Base-by-base conservation (phyloP, 2,329 filamentous ascomycete species). In the Raffaelea arxii region DNA sequence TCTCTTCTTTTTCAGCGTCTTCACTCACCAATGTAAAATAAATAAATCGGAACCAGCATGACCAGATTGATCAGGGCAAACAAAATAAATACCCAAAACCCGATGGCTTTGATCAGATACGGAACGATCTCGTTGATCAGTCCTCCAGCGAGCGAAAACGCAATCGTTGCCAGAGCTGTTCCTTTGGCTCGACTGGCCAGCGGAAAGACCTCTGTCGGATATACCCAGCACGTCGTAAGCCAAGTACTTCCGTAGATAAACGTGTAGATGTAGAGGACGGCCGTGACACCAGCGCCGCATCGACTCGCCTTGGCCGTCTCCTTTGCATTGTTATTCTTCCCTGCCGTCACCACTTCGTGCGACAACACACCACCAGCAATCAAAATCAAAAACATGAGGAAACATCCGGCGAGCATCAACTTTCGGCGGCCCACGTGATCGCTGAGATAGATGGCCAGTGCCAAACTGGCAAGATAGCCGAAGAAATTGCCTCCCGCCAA, bases 121-220 rank as follows among this genome's bases (percentile, higher is more conserved):
- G 38, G 38, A 7, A 41, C 38, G 23, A 41, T 41, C 21, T 41
- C 38, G 38, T 41, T 41, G 38, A 41, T 41, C 11, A 41, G 21
- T 3, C 38, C 38, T 7, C 38, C 38, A 6, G 38, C 38, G 9
- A 41, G 21, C 21, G 38, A 41, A 25, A 41, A 41, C 4, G 38
- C 38, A 41, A 41, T 25, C 21, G 38, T 41, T 11, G 38, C 38
- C 4, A 41, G 38, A 6, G 38, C 38, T 6, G 38, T 41, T 21
- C 38, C 38, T 16, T 41, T 41, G 38, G 38, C 38, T 6, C 38
- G 38, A 23, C 4, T 24, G 12, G 38, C 38, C 38, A 41, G 23
- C 4, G 38, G 38, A 23, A 41, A 41, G 4, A 41, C 38, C 18
- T 41, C 38, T 9, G 38, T 41, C 7, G 38, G 38, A n/a, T 41